Conservation (phyloP, 345 rosid genomes). For the Eucalyptus melliodora region DNA sequence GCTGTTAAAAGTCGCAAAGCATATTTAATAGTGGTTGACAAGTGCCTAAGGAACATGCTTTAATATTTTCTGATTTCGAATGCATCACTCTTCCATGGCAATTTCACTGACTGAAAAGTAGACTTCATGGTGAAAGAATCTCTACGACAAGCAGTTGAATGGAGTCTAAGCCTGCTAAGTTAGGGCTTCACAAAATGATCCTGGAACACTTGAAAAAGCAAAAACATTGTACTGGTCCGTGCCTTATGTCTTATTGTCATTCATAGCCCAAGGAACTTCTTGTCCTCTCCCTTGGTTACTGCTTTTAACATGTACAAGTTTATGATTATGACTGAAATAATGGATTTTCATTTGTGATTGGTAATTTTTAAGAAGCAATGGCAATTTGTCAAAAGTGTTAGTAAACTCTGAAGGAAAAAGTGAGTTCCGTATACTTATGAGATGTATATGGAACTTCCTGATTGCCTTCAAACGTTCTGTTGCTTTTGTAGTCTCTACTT, state of each 20-base stretch:
- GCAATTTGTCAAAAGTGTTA: no score
- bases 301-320: no score
- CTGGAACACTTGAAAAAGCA: background rate
- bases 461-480: no score
- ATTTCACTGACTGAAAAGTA: background rate
- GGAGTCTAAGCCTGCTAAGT: background rate
- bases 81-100: background rate
- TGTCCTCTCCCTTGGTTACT: no score
- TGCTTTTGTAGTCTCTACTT: background rate
- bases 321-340: no score
- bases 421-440: no score
- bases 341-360: no score
- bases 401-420: no score
- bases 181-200: background rate
- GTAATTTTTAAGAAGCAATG: no score
- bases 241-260: background rate
- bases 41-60: background rate
- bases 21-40: background rate
- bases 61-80: background rate
- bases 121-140: background rate
- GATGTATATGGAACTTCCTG: no score
- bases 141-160: background rate
- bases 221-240: background rate
- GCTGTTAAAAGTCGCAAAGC: background rate
- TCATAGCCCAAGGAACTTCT: no score